Evolutionary conservation across 331 rosid genomes (phyloP).

Genomic region (Stylosanthes scabra): DNA sequence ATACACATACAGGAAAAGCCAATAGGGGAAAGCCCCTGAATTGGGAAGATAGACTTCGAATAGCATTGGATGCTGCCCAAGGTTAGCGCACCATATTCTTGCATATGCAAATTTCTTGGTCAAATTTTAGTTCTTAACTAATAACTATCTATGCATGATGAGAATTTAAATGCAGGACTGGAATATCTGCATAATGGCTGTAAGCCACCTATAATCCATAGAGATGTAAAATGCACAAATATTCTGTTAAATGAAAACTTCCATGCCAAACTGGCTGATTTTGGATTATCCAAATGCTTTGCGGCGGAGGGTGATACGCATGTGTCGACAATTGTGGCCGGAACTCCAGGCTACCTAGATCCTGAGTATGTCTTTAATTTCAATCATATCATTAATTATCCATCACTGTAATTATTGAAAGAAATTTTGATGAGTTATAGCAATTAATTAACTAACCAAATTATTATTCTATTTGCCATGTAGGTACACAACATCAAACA

Average conservation of each 20-base stretch:
- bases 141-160: not conserved
- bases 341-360: conserved; percentile 59
- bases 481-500: conserved; percentile 47
- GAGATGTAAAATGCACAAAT: conserved; percentile 71
- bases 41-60: conserved; percentile 63
- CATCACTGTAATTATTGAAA: not conserved
- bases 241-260: conserved; percentile 64
- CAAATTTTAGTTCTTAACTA: not conserved
- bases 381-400: not conserved
- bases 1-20: no score
- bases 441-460: not conserved
- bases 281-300: conserved; percentile 58
- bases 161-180: conserved; percentile 49
- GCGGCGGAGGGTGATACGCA: conserved; percentile 42
- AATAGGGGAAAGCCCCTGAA: conserved; percentile 33
- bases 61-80: conserved; percentile 59
- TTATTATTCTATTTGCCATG: not conserved
- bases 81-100: conserved; percentile 33
- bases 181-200: conserved; percentile 71
- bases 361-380: conserved; percentile 51
- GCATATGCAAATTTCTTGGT: not conserved
- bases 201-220: conserved; percentile 64
- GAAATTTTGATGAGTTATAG: not conserved
- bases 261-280: conserved; percentile 63
- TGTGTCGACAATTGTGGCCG: conserved; percentile 47